A percentile compares a stretch with the other conserved stretches of the same genome.
Conservation (phyloP, 192 early-diverging fungal species). For the Coemansia sp. region DNA sequence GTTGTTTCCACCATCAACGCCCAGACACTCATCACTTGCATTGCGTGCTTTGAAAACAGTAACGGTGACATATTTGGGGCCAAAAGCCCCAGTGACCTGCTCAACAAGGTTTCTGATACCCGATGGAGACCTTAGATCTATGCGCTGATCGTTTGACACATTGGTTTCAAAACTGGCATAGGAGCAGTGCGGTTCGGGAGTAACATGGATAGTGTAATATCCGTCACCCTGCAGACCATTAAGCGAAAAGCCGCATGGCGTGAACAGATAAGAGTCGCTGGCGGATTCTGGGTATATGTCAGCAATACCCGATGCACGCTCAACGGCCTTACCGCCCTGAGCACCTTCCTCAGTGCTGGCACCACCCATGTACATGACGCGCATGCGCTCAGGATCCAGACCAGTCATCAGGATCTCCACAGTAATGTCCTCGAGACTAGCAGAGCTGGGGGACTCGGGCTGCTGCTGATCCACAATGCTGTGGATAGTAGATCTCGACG, state of each 20-base stretch:
- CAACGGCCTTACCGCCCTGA: constrained; percentile 62
- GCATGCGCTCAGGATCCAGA: constrained; percentile 75
- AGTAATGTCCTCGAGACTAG: constrained; percentile 73
- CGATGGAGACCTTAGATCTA: constrained; percentile 39
- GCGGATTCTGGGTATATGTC: constrained; percentile 75
- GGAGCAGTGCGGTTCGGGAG: constrained; percentile 95
- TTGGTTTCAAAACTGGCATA: constrained; percentile 99
- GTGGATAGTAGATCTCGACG: constrained; percentile 40
- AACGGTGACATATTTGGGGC: constrained; percentile 72
- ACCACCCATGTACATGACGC: constrained; percentile 65
- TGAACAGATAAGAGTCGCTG: constrained; percentile 88
- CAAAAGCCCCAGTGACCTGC: constrained; percentile 79
- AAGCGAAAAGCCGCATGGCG: constrained; percentile 95
- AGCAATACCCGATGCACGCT: constrained; percentile 74
- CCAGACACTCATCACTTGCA: background rate
- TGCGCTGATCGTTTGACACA: constrained; percentile 59
- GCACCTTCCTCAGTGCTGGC: constrained; percentile 58
- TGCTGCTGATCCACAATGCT: background rate
- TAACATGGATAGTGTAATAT: constrained; percentile 98
- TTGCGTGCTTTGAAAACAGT: constrained; percentile 69
- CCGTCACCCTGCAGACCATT: constrained; percentile 80
- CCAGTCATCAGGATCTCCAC: constrained; percentile 97
- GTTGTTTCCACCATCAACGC: background rate
- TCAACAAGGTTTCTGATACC: constrained; percentile 65
- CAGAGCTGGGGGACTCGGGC: background rate